These are phyloP conservation scores for Salvia splendens DNA, from an alignment of 257 asterid genomes.

Conservation along the genomic window DNA sequence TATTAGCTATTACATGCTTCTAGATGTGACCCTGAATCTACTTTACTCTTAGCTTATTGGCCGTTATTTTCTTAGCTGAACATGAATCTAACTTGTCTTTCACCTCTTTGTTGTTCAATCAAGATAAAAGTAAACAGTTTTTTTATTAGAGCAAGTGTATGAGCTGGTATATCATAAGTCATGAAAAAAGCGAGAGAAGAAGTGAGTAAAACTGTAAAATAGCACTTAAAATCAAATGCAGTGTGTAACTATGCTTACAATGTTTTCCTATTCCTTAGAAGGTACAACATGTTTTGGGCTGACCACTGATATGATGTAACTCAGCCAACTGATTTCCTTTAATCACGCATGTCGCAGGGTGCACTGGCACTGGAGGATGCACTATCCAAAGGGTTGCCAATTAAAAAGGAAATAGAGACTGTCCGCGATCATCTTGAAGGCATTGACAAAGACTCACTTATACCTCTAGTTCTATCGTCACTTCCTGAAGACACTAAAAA, in stretches of 20 bases:
- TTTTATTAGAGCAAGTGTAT: neutral
- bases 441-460: conserved; percentile 63
- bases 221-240: neutral
- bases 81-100: conserved; percentile 18
- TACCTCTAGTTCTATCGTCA: conserved; percentile 70
- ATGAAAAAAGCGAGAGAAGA: neutral
- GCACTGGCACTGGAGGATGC: conserved; percentile 91
- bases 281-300: conserved; percentile 11
- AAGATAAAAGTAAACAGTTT: neutral
- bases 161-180: conserved; percentile 20
- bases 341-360: conserved; percentile 51
- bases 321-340: conserved; percentile 18
- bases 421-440: conserved; percentile 67
- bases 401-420: conserved; percentile 75
- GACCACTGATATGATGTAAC: conserved; percentile 5
- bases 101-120: conserved; percentile 3
- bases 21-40: conserved; percentile 22
- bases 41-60: neutral
- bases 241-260: conserved; percentile 2
- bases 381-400: conserved; percentile 80
- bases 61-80: neutral
- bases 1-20: conserved; percentile 26
- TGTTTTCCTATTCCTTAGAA: conserved; percentile 4
- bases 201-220: conserved; percentile 7
- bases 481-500: conserved; percentile 81